These are phyloP conservation scores for Xanthoparmelia taractica DNA, from an alignment of 495 filamentous ascomycete species.

Conservation along the genomic window DNA sequence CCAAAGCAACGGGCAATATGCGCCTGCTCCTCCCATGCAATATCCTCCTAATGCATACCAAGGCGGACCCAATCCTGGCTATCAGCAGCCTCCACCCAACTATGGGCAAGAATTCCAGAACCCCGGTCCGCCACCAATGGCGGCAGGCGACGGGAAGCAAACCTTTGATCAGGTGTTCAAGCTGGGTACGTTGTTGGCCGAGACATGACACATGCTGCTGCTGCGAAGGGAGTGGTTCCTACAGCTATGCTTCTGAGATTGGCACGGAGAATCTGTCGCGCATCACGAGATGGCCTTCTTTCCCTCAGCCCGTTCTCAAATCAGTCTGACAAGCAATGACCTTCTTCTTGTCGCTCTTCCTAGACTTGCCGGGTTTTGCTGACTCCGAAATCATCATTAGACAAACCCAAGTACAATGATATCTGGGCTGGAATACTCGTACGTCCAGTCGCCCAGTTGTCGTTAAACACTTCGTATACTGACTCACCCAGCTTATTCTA, in stretches of 20 bases:
- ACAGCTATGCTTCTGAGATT: neutral
- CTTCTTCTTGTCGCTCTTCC: neutral
- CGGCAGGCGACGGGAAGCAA: constrained; percentile 36
- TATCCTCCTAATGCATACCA: constrained; percentile 18
- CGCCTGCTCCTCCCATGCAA: constrained; percentile 20
- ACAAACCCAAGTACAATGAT: constrained; percentile 81
- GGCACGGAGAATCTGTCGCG: neutral
- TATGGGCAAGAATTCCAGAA: constrained; percentile 26
- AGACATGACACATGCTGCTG: neutral
- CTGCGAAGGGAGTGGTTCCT: neutral
- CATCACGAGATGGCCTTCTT: neutral
- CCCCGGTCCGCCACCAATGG: constrained; percentile 10
- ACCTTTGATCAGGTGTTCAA: constrained; percentile 74
- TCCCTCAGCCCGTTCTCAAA: neutral
- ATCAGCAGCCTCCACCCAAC: constrained; percentile 22
- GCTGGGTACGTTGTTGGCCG: constrained; percentile 33
- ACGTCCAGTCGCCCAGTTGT: constrained; percentile 24
- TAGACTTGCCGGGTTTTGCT: neutral
- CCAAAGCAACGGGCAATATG: constrained; percentile 6
- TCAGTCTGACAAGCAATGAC: neutral
- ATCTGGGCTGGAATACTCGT: constrained; percentile 77
- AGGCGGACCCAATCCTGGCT: constrained; percentile 11
- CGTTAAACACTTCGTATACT: constrained; percentile 1
- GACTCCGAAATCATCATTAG: constrained; percentile 15
- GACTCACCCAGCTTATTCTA: constrained; percentile 50